These are phyloP conservation scores for Heracleum sosnowskyi DNA, from an alignment of 129 eudicot genomes.

Conservation along the genomic window DNA sequence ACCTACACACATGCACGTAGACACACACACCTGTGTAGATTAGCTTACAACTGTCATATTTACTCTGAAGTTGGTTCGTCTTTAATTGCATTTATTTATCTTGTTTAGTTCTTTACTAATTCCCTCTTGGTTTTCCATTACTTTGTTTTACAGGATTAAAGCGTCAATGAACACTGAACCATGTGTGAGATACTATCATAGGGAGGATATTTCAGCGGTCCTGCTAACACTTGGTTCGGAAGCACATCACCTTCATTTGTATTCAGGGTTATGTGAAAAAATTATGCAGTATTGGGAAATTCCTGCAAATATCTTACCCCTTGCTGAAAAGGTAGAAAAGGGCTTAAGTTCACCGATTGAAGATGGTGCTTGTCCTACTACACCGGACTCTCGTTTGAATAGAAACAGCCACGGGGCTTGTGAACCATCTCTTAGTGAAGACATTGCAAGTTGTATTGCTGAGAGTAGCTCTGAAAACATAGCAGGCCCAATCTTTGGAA, in stretches of 20 bases:
- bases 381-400: background rate
- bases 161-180: conserved; percentile 33
- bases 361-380: conserved; percentile 10
- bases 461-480: conserved; percentile 8
- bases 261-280: conserved; percentile 60
- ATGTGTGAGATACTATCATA: conserved; percentile 56
- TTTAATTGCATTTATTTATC: background rate
- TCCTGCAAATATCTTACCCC: conserved; percentile 31
- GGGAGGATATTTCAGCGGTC: conserved; percentile 46
- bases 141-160: conserved; percentile 49
- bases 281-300: conserved; percentile 69
- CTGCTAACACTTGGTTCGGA: conserved; percentile 45
- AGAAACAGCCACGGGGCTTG: background rate
- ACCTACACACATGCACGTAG: background rate
- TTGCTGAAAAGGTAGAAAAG: conserved; percentile 14
- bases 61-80: background rate
- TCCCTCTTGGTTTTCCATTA: conserved; percentile 13
- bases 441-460: conserved; percentile 18
- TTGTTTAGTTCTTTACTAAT: conserved; percentile 11
- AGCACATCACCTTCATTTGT: conserved; percentile 38
- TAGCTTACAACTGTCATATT: background rate
- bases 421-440: conserved; percentile 6
- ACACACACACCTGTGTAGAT: background rate
- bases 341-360: conserved; percentile 13
- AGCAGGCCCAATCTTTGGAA: conserved; percentile 1